phyloP scores from a whole-genome alignment of 2,329 filamentous ascomycete genomes.

The Ceratocystis albifundus region DNA sequence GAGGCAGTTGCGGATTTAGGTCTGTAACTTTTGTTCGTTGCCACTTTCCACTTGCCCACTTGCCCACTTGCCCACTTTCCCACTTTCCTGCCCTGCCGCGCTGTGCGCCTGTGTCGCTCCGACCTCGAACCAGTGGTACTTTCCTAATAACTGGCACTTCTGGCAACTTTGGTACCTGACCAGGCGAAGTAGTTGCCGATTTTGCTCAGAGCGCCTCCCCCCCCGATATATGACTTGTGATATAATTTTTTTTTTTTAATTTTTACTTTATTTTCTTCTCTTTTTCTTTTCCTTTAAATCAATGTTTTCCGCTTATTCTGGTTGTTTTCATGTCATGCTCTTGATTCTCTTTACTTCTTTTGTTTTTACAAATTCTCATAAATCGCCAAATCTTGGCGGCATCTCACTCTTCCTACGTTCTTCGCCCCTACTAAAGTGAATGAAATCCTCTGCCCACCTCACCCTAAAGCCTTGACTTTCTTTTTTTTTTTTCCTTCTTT shows the following conservation, averaged over 20 bases:
- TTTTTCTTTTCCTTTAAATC: background rate
- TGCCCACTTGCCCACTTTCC: background rate
- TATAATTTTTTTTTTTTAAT: background rate
- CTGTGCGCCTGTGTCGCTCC: background rate
- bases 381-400: background rate
- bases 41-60: background rate
- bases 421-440: no score
- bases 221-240: background rate
- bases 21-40: background rate
- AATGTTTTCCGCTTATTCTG: background rate
- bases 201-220: background rate
- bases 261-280: no score
- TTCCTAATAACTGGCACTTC: no score
- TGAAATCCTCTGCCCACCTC: background rate
- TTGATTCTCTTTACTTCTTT: background rate
- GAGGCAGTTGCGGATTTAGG: background rate
- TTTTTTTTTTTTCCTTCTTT: background rate
- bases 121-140: background rate
- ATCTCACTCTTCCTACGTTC: background rate
- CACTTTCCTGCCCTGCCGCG: background rate
- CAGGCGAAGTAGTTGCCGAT: background rate
- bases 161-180: conserved; percentile 5
- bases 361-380: background rate
- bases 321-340: background rate
- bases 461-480: background rate